A percentile compares a stretch with the other conserved stretches of the same genome.
These are phyloP conservation scores for Euphorbia schlechtendalii DNA, from an alignment of 441 rosid species.

Conservation along the genomic window DNA sequence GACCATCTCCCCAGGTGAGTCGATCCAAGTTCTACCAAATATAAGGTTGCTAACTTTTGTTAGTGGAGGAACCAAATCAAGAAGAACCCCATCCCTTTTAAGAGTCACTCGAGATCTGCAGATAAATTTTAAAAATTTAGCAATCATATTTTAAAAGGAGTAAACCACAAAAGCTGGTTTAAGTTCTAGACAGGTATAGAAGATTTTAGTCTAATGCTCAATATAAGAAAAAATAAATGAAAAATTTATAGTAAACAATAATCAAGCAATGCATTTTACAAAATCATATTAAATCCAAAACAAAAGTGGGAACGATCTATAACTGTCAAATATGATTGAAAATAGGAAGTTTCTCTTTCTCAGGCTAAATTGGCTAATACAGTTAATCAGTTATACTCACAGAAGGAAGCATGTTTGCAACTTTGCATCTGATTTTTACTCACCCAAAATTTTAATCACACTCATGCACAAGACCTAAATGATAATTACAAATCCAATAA, in stretches of 20 bases:
- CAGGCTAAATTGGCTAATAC: not conserved
- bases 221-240: not conserved
- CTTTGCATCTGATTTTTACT: not conserved
- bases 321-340: not conserved
- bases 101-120: constrained; percentile 85
- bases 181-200: not conserved
- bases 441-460: not conserved
- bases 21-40: constrained; percentile 97
- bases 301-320: not conserved
- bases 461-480: not conserved
- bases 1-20: constrained; percentile 92
- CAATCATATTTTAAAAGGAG: not conserved
- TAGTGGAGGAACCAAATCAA: constrained; percentile 91
- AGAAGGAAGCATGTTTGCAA: not conserved
- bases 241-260: not conserved
- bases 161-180: not conserved
- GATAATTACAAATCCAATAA: not conserved
- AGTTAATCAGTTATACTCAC: not conserved
- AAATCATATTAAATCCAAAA: not conserved
- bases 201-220: not conserved
- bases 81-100: constrained; percentile 82
- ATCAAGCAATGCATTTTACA: not conserved
- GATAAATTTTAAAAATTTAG: not conserved
- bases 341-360: not conserved
- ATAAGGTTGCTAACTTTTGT: constrained; percentile 91